Evolutionary conservation across 192 early-diverging fungal species (phyloP).

Genomic region (Podila minutissima): DNA sequence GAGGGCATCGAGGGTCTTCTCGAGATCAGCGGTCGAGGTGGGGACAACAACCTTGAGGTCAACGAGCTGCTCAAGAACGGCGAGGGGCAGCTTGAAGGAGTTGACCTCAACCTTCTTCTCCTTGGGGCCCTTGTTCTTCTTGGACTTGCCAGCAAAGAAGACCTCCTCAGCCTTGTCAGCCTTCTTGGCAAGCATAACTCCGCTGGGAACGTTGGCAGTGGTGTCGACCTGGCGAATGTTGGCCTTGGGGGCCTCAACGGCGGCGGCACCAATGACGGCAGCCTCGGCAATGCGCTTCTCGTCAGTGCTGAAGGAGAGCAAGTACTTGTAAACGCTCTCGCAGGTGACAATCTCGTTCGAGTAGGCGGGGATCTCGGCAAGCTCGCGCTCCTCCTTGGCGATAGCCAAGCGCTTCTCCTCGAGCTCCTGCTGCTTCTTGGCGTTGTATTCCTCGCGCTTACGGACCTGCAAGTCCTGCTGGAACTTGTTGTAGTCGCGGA

Average conservation of each 20-base stretch:
- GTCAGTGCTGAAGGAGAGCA: constrained; percentile 60
- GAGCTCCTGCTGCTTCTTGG: constrained; percentile 71
- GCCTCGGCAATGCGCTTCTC: constrained; percentile 54
- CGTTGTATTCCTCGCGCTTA: constrained; percentile 74
- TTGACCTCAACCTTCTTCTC: constrained; percentile 52
- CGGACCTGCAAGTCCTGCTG: constrained; percentile 75
- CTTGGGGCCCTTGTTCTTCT: constrained; percentile 67
- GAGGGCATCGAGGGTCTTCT: constrained; percentile 76
- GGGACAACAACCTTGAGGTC: constrained; percentile 85
- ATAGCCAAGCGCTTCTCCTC: constrained; percentile 73
- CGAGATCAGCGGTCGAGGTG: constrained; percentile 71
- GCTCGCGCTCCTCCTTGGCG: constrained; percentile 82
- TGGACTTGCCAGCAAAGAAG: constrained; percentile 76
- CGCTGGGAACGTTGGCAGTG: constrained; percentile 73
- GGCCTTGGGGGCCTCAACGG: constrained; percentile 52
- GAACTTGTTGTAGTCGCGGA: constrained; percentile 78
- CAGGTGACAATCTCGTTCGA: constrained; percentile 86
- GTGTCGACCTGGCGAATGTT: constrained; percentile 67
- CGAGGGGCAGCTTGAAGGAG: constrained; percentile 75
- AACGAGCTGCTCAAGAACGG: constrained; percentile 81
- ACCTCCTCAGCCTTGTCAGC: constrained; percentile 80
- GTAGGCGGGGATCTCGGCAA: constrained; percentile 90
- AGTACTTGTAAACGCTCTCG: constrained; percentile 81
- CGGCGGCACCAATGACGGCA: constrained; percentile 16
- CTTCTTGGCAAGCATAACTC: constrained; percentile 83